These are phyloP conservation scores for Rhypophila decipiens DNA, from an alignment of 495 filamentous ascomycete genomes.

Conservation along the genomic window DNA sequence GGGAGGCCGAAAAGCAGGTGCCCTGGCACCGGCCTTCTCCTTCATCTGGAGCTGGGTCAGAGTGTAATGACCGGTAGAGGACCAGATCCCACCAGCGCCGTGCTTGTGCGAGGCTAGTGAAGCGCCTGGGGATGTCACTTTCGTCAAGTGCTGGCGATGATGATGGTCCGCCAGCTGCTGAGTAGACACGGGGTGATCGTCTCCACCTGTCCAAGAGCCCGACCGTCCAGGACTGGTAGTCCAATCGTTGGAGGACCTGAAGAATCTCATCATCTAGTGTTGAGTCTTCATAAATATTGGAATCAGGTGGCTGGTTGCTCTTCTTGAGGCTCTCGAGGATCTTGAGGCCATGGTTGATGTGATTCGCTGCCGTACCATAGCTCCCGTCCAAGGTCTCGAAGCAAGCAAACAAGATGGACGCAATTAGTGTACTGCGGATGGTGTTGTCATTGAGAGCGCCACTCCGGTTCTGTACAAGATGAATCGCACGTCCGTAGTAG, in stretches of 20 bases:
- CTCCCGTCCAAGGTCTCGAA: conserved; percentile 24
- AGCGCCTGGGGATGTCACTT: conserved; percentile 6
- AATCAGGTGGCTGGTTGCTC: conserved; percentile 2
- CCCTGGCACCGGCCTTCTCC: no score
- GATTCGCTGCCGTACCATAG: conserved; percentile 13
- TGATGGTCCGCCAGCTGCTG: background rate
- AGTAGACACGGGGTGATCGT: background rate
- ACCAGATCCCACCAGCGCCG: conserved; percentile 15
- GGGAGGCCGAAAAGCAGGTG: no score
- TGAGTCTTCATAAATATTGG: conserved; percentile 12
- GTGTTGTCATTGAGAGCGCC: conserved; percentile 6
- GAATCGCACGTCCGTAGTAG: conserved; percentile 21
- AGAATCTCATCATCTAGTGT: conserved; percentile 20
- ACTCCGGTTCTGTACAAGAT: conserved; percentile 10
- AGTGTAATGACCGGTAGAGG: conserved; percentile 12
- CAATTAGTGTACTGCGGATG: conserved; percentile 16
- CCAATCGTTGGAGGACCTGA: conserved; percentile 17
- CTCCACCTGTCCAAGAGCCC: conserved; percentile 2
- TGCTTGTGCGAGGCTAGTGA: conserved; percentile 13
- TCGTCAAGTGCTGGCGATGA: no score
- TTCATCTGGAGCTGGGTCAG: no score
- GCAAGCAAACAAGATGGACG: conserved; percentile 22
- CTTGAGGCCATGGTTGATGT: conserved; percentile 21
- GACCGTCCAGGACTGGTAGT: conserved; percentile 15
- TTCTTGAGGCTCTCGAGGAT: conserved; percentile 10